Conservation (phyloP, 495 filamentous ascomycete species). For the Lindgomyces ingoldianus region DNA sequence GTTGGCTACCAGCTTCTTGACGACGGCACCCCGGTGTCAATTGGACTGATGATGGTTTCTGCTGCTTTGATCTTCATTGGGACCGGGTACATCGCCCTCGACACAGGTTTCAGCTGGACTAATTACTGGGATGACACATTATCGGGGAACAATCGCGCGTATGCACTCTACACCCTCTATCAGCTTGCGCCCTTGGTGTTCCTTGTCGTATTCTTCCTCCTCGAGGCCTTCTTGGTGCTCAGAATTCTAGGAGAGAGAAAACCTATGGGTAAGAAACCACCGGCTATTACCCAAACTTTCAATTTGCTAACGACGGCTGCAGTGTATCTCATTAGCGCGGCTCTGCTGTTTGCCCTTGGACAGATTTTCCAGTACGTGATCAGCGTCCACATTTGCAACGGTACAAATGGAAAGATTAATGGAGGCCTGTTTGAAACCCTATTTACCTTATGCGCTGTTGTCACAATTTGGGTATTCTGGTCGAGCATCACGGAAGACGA, state of each 20-base stretch:
- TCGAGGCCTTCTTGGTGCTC: conserved; percentile 81
- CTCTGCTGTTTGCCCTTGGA: conserved; percentile 80
- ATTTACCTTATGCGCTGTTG: conserved; percentile 82
- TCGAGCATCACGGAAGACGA: conserved; percentile 98
- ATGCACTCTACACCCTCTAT: conserved; percentile 91
- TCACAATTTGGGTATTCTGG: conserved; percentile 92
- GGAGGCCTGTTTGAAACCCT: conserved; percentile 91
- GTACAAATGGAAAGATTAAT: conserved; percentile 81
- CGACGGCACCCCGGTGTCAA: conserved; percentile 82
- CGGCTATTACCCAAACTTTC: conserved; percentile 33
- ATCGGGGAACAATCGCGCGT: conserved; percentile 58
- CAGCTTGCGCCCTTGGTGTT: conserved; percentile 89
- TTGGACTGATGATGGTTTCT: conserved; percentile 73
- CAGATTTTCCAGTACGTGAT: conserved; percentile 96
- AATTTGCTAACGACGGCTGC: conserved; percentile 15
- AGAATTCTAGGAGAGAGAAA: conserved; percentile 79
- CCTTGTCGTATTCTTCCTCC: conserved; percentile 75
- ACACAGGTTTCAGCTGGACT: conserved; percentile 88
- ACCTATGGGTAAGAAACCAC: conserved; percentile 67
- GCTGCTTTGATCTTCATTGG: conserved; percentile 76
- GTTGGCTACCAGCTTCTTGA: conserved; percentile 93
- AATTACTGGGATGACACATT: conserved; percentile 66
- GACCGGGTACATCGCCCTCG: conserved; percentile 91
- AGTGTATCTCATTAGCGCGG: conserved; percentile 76
- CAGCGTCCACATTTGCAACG: conserved; percentile 84